Evolutionary conservation across 352 stramenopile species (phyloP).

Genomic region (Phytophthora agathidicida): DNA sequence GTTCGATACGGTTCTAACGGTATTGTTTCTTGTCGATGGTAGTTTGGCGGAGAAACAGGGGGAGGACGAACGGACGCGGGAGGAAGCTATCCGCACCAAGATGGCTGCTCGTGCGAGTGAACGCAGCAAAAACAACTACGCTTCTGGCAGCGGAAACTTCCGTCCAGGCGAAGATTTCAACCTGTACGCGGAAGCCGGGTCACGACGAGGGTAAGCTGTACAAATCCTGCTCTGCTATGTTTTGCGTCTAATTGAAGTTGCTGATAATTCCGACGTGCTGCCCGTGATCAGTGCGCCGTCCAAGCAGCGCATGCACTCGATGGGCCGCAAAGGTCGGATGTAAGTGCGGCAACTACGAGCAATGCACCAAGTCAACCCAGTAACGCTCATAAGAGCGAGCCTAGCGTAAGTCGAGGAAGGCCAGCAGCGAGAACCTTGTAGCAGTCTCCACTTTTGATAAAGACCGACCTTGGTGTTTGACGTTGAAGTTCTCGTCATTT

Average conservation of each 20-base stretch:
- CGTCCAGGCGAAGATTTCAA: slow-evolving; percentile 54
- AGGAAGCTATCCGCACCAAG: slow-evolving; percentile 61
- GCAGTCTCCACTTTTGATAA: slow-evolving; percentile 22
- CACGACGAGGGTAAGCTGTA: slow-evolving; percentile 54
- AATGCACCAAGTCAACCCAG: not conserved
- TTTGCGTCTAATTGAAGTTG: not conserved
- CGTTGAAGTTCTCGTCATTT: slow-evolving; percentile 13
- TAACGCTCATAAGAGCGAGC: not conserved
- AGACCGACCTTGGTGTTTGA: not conserved
- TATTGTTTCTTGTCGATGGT: not conserved
- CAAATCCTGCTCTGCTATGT: not conserved
- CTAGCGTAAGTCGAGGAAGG: not conserved
- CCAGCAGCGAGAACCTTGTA: slow-evolving; percentile 1
- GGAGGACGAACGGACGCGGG: slow-evolving; percentile 52
- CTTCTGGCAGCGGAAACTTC: slow-evolving; percentile 28
- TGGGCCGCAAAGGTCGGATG: slow-evolving; percentile 66
- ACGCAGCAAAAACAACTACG: slow-evolving; percentile 44
- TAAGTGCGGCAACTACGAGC: slow-evolving; percentile 22
- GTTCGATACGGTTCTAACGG: not conserved
- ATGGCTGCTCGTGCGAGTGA: slow-evolving; percentile 59
- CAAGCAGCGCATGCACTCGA: slow-evolving; percentile 55
- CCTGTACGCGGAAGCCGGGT: slow-evolving; percentile 44
- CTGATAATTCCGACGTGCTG: not conserved
- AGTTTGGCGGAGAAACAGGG: slow-evolving; percentile 64
- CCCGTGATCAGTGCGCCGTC: slow-evolving; percentile 36